phyloP scores from a whole-genome alignment of 2,329 filamentous ascomycete genomes.

The Pseudogymnoascus sp. region DNA sequence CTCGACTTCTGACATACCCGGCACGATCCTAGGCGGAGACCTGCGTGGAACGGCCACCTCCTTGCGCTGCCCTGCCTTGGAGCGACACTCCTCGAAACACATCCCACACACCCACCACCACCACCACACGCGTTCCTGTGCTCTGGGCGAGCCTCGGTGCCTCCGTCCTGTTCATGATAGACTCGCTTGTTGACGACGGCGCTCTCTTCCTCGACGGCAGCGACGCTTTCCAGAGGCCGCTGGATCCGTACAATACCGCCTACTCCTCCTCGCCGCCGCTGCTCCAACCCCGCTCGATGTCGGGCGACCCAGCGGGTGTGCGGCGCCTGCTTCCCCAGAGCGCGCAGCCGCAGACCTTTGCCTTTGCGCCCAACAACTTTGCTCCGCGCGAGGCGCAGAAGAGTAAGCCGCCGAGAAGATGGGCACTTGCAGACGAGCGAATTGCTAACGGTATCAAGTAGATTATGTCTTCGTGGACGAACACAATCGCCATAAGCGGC shows the following conservation, averaged over 20 bases:
- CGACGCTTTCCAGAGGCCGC: not conserved
- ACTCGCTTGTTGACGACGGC: not conserved
- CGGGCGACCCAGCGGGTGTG: slow-evolving; percentile 48
- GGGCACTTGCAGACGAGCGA: not conserved
- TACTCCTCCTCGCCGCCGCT: not conserved
- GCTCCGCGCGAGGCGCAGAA: slow-evolving; percentile 71
- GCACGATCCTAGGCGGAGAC: not conserved
- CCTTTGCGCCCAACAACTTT: slow-evolving; percentile 59
- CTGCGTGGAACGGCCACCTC: not conserved
- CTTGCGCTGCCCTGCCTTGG: not conserved
- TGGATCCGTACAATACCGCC: not conserved
- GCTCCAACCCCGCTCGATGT: slow-evolving; percentile 28
- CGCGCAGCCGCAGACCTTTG: slow-evolving; percentile 64
- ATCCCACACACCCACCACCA: not conserved
- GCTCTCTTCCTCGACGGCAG: not conserved
- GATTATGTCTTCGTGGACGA: slow-evolving; percentile 99
- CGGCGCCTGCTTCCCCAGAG: slow-evolving; percentile 58
- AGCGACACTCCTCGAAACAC: not conserved
- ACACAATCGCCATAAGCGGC: slow-evolving; percentile 92
- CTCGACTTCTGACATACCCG: not conserved
- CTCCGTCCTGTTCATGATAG: not conserved
- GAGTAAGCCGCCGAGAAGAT: slow-evolving; percentile 45
- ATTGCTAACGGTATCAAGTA: slow-evolving; percentile 35
- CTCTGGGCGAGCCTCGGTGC: not conserved
- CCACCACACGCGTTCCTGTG: not conserved